phyloP scores from a whole-genome alignment of 83 land plant genomes.

The Diphasiastrum complanatum region DNA sequence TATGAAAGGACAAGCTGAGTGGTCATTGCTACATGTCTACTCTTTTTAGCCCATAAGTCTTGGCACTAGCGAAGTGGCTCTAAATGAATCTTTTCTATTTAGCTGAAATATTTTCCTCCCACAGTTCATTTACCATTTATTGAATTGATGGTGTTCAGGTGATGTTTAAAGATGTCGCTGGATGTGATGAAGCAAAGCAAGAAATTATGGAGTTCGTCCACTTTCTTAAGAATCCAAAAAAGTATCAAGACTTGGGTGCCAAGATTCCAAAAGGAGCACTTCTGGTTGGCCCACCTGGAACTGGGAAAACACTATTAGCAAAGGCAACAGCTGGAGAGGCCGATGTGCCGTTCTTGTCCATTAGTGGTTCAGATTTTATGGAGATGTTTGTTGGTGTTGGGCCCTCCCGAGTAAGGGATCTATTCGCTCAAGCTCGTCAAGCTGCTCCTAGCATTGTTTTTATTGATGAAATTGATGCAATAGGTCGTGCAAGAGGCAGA shows the following conservation, averaged over 20 bases:
- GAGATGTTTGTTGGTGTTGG: conserved; percentile 22
- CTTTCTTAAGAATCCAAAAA: conserved; percentile 7
- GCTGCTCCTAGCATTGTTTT: conserved; percentile 11
- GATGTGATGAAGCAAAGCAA: conserved; percentile 12
- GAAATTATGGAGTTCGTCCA: conserved; percentile 9
- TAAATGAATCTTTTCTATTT: neutral
- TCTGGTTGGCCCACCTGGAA: conserved; percentile 13
- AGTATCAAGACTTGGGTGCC: conserved; percentile 12
- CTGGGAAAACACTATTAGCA: conserved; percentile 13
- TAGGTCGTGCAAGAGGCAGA: conserved; percentile 9
- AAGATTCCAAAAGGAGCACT: conserved; percentile 15
- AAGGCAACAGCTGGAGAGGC: conserved; percentile 14
- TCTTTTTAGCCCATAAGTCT: neutral
- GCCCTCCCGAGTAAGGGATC: conserved; percentile 9
- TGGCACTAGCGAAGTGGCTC: neutral
- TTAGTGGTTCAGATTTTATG: conserved; percentile 9
- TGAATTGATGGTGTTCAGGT: neutral
- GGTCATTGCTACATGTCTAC: neutral
- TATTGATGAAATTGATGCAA: conserved; percentile 16
- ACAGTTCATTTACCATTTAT: neutral
- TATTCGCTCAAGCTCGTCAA: conserved; percentile 2
- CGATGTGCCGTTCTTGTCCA: conserved; percentile 9
- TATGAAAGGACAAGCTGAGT: neutral
- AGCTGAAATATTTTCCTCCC: neutral
- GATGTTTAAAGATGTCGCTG: conserved; percentile 6